phyloP scores from a whole-genome alignment of 2,329 filamentous ascomycete genomes.

The Leptographium flavum region DNA sequence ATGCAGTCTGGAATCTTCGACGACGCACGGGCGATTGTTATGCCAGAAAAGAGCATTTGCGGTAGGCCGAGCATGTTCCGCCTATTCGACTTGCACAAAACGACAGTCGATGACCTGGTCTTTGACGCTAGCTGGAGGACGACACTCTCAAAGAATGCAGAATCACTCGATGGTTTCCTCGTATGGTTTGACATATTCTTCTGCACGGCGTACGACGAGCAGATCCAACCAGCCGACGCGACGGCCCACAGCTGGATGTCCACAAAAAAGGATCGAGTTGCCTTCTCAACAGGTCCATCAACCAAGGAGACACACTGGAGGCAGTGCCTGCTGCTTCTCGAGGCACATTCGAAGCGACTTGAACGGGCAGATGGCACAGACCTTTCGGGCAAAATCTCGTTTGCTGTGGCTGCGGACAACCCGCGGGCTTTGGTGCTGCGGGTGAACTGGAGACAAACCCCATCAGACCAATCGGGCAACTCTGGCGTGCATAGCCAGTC shows the following conservation, averaged over 20 bases:
- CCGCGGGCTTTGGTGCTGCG: conserved; percentile 54
- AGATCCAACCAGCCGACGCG: conserved; percentile 33
- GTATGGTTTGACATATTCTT: conserved; percentile 96
- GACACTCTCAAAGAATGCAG: conserved; percentile 44
- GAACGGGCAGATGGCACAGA: conserved; percentile 36
- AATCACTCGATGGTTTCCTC: conserved; percentile 69
- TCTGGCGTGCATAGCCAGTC: conserved; percentile 22
- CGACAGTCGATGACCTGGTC: conserved; percentile 55
- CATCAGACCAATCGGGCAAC: conserved; percentile 16
- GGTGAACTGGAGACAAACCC: conserved; percentile 42
- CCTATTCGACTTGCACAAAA: conserved; percentile 61
- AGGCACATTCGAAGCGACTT: conserved; percentile 35
- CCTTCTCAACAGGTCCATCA: conserved; percentile 76
- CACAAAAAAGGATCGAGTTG: conserved; percentile 45
- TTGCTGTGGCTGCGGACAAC: conserved; percentile 54
- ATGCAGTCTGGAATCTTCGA: conserved; percentile 77
- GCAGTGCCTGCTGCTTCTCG: conserved; percentile 62
- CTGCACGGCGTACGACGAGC: conserved; percentile 41
- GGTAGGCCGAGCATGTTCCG: conserved; percentile 53
- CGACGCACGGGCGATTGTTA: conserved; percentile 64
- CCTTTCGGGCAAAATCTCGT: conserved; percentile 54
- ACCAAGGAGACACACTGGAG: conserved; percentile 79
- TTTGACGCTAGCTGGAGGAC: conserved; percentile 59
- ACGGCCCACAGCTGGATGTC: conserved; percentile 51
- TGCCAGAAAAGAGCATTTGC: conserved; percentile 46